Evolutionary conservation across 2,329 filamentous ascomycete species (phyloP), one percentile per base, ranked within the genome.

Genomic region (Penicillium sp.): DNA sequence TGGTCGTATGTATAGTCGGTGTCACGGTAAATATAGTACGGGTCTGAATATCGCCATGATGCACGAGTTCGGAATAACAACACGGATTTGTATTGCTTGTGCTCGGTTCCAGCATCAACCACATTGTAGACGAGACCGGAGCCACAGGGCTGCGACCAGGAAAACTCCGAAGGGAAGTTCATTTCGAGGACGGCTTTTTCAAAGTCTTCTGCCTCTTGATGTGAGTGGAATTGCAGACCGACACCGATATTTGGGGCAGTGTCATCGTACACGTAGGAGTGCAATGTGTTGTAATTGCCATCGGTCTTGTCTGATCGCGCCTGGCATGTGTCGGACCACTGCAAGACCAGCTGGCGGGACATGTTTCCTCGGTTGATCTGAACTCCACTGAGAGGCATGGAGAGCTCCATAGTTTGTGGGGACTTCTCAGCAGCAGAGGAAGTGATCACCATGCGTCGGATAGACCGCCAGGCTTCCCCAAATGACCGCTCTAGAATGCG

Each of bases 261-360:
- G 14, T 60, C 59, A 35, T 72, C 68, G 52, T 72, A 72, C 1
- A 70, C 55, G 34, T 72, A 69, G 2, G 63, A 68, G 38, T 65
- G 64, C 11, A 71, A 46, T 4, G 60, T 56, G 35, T 71, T 65
- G 44, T 71, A 70, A 31, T 60, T 71, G 14, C 68, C 69, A 29
- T 72, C 69, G 1, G 68, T 69, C 43, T 66, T 66, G 18, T 60
- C 56, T 0, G 64, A 62, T 38, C 60, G 52, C 40, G 66, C 64
- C 44, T 72, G 69, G 18, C 61, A 62, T 18, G 67, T 69, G 48
- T 71, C 67, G 4, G 70, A 72, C 69, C 70, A 72, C 59, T 66
- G 67, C 4, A 70, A 50, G 11, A 67, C 59, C 2, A 69, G 45
- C 32, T 66, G 61, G 9, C 62, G 61, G 2, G 67, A 62, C 13